Base-by-base conservation (phyloP, 2,329 filamentous ascomycete genomes). In the Fusarium staphyleae region DNA sequence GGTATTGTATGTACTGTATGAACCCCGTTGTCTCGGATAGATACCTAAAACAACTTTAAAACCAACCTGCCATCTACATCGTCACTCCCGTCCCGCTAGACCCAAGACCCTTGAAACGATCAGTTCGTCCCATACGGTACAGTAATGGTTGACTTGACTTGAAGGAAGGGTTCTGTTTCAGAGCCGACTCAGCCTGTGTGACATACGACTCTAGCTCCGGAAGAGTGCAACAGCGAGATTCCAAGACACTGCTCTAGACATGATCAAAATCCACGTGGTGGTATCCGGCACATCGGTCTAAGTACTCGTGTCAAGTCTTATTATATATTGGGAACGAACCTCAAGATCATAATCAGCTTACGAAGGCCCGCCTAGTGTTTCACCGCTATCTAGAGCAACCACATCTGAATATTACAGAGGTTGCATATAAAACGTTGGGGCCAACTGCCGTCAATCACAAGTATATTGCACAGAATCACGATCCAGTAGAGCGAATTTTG, bases 11-110 rank as follows among this genome's bases (percentile, higher is more conserved):
- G 28, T 5, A 12, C 9, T 29, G 15, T 24, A 44, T 44, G 13
- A 28, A 14, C 19, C 11, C 32, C 28, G 14, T 14, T 60, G 57
- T 60, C 57, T 61, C 57, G 61, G 57, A 53, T 37, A 54, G 22
- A 39, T 35, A 44, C 35, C 24, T 36, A 60, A 49, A 53, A 48
- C 60, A 57, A 44, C 57, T 41, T 57, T 57, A 49, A 48, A 48
- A 45, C 57, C 37, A 41, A 16, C 30, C 29, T 24, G 22, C 18
- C 47, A 49, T 49, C 47, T 24, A 18, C 37, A 33, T 29, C 37
- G 43, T 13, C 33, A 6, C 15, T 24, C 16, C 5, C 22, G 16
- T 13, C 11, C n/a, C 26, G 29, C 42, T 42, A 19, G 40, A 33
- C 22, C 36, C 35, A 43, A 44, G 19, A 35, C 24, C 33, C 24